Evolutionary conservation across 1,139 yeast genomes (phyloP).

Genomic region (Geotrichum bryndzae): DNA sequence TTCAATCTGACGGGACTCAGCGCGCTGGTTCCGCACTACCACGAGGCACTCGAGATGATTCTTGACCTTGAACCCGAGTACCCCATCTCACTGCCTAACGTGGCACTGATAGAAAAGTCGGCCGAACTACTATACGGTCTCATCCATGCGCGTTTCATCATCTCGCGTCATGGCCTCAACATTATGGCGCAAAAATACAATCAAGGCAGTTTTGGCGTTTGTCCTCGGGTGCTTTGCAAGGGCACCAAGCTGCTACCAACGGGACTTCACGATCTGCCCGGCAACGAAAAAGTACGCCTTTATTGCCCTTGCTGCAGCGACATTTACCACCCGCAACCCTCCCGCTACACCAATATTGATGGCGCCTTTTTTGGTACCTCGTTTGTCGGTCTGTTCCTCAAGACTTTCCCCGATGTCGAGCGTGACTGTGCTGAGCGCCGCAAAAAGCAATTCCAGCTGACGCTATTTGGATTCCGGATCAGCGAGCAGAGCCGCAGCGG

Average conservation of each 20-base stretch:
- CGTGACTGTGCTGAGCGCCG: slow-evolving; percentile 44
- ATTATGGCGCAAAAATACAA: slow-evolving; percentile 96
- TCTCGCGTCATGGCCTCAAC: slow-evolving; percentile 84
- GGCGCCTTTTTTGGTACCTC: slow-evolving; percentile 97
- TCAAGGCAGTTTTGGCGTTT: slow-evolving; percentile 79
- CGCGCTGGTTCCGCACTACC: slow-evolving; percentile 79
- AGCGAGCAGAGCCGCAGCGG: slow-evolving; percentile 74
- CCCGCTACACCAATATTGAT: slow-evolving; percentile 79
- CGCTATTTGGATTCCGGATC: slow-evolving; percentile 81
- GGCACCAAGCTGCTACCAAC: slow-evolving; percentile 91
- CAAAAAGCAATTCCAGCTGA: slow-evolving; percentile 58
- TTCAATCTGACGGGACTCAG: slow-evolving; percentile 88
- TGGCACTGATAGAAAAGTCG: slow-evolving; percentile 75
- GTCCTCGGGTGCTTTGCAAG: slow-evolving; percentile 87
- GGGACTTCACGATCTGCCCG: slow-evolving; percentile 86
- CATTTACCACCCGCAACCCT: slow-evolving; percentile 77
- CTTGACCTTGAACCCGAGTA: slow-evolving; percentile 77
- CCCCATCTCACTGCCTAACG: slow-evolving; percentile 55
- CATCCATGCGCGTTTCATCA: slow-evolving; percentile 86
- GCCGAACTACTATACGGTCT: slow-evolving; percentile 90
- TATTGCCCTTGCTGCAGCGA: slow-evolving; percentile 95
- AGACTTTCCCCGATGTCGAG: slow-evolving; percentile 82
- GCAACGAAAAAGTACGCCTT: slow-evolving; percentile 83
- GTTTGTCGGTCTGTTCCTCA: slow-evolving; percentile 85
- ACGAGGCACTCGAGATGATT: slow-evolving; percentile 87